Conservation (phyloP, 352 stramenopile species). For the Globisporangium iwayamae region DNA sequence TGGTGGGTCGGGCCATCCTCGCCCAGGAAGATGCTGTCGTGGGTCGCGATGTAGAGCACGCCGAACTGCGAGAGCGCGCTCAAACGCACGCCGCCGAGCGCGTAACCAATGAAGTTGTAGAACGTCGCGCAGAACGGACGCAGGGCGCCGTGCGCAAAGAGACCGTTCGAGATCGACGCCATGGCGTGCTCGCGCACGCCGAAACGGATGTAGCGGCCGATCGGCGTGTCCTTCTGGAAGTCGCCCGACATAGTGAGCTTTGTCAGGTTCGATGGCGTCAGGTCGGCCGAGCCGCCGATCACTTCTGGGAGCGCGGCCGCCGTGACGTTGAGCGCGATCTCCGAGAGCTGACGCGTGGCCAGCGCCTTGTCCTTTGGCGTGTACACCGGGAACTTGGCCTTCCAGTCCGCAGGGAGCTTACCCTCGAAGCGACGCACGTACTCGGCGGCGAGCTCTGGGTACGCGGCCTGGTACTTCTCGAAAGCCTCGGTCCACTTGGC, state of each 20-base stretch:
- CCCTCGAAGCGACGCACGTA: slow-evolving; percentile 92
- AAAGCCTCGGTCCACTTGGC: slow-evolving; percentile 92
- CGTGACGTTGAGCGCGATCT: slow-evolving; percentile 94
- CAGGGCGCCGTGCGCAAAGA: slow-evolving; percentile 96
- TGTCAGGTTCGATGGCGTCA: slow-evolving; percentile 98
- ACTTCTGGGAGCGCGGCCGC: slow-evolving; percentile 93
- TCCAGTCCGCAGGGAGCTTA: slow-evolving; percentile 91
- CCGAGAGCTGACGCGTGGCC: slow-evolving; percentile 94
- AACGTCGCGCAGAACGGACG: slow-evolving; percentile 99
- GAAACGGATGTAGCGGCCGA: slow-evolving; percentile 97
- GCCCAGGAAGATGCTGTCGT: slow-evolving; percentile 99
- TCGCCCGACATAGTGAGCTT: slow-evolving; percentile 94
- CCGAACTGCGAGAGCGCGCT: slow-evolving; percentile 94
- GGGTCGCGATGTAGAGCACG: slow-evolving; percentile 98
- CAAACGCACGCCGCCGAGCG: slow-evolving; percentile 92
- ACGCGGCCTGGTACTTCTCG: slow-evolving; percentile 82
- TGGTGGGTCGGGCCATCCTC: slow-evolving; percentile 99
- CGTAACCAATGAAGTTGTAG: slow-evolving; percentile 99
- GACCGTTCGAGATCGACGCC: slow-evolving; percentile 97
- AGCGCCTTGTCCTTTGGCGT: slow-evolving; percentile 82
- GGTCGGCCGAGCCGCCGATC: slow-evolving; percentile 97
- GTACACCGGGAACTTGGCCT: slow-evolving; percentile 91
- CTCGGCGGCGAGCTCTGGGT: slow-evolving; percentile 93
- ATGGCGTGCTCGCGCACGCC: slow-evolving; percentile 99
- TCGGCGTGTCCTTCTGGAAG: slow-evolving; percentile 96